These are phyloP conservation scores for Stachybotrys chlorohalonatus DNA, from an alignment of 2,329 filamentous ascomycete species.

Conservation along the genomic window DNA sequence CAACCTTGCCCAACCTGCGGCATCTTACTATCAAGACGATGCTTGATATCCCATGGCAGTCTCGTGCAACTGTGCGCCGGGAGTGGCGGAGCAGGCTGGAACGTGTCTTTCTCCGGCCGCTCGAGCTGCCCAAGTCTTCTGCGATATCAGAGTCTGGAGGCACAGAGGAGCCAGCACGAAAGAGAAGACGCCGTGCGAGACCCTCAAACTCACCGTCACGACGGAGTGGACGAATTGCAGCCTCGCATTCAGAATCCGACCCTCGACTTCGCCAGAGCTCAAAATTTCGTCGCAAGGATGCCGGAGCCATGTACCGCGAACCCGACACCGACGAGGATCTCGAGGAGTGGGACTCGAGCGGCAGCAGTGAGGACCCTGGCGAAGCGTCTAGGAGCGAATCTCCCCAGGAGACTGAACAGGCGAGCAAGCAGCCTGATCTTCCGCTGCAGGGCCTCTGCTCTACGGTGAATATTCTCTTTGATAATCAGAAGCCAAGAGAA, in stretches of 20 bases:
- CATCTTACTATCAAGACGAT: slow-evolving; percentile 66
- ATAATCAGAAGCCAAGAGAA: slow-evolving; percentile 67
- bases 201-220: slow-evolving; percentile 18
- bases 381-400: slow-evolving; percentile 1
- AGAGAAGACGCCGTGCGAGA: slow-evolving; percentile 8
- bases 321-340: slow-evolving; percentile 35
- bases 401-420: slow-evolving; percentile 4
- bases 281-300: slow-evolving; percentile 7
- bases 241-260: slow-evolving; percentile 14
- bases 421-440: slow-evolving; percentile 1
- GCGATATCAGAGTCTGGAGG: neutral
- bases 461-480: slow-evolving; percentile 61
- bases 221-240: slow-evolving; percentile 27
- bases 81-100: slow-evolving; percentile 67
- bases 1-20: slow-evolving; percentile 56
- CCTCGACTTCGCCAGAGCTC: slow-evolving; percentile 8
- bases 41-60: slow-evolving; percentile 72
- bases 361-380: slow-evolving; percentile 7
- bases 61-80: slow-evolving; percentile 69
- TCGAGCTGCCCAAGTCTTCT: slow-evolving; percentile 25
- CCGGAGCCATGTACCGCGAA: slow-evolving; percentile 29
- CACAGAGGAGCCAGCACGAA: slow-evolving; percentile 2
- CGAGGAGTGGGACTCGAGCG: slow-evolving; percentile 21
- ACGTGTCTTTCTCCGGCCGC: slow-evolving; percentile 51
- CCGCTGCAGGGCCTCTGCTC: slow-evolving; percentile 62